These are phyloP conservation scores for Aspergillus sp. DNA, from an alignment of 2,329 filamentous ascomycete genomes.

Conservation along the genomic window DNA sequence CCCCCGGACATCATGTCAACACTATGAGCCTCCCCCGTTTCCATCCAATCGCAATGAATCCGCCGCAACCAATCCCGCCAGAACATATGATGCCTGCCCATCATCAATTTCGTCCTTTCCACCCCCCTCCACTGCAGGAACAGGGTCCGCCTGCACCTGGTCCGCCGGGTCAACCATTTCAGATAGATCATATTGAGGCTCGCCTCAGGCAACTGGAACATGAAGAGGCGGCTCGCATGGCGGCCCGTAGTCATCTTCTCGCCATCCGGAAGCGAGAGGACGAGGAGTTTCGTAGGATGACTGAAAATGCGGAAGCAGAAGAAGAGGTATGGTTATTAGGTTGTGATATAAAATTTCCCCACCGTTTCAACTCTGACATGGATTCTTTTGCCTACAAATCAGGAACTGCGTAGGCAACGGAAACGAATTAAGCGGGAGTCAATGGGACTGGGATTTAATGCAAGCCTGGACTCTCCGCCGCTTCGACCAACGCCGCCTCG, in stretches of 20 bases:
- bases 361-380: conserved; percentile 7
- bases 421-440: conserved; percentile 44
- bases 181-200: conserved; percentile 42
- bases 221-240: conserved; percentile 42
- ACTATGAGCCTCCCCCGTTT: conserved; percentile 38
- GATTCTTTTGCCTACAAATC: not conserved
- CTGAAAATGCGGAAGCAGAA: conserved; percentile 42
- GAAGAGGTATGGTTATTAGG: conserved; percentile 38
- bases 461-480: conserved; percentile 38
- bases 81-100: conserved; percentile 37
- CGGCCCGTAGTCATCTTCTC: conserved; percentile 39
- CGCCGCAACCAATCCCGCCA: conserved; percentile 35
- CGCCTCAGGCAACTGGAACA: conserved; percentile 43
- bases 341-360: not conserved
- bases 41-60: conserved; percentile 45
- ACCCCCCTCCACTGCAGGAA: conserved; percentile 33
- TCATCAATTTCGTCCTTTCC: conserved; percentile 35
- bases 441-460: conserved; percentile 41
- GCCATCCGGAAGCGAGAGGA: conserved; percentile 43
- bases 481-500: conserved; percentile 40
- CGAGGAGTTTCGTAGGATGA: conserved; percentile 43
- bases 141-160: conserved; percentile 26
- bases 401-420: conserved; percentile 43
- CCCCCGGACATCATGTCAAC: conserved; percentile 29
- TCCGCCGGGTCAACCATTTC: conserved; percentile 27